A percentile compares a stretch with the other conserved stretches of the same genome.
Evolutionary conservation across 176 grass and related monocot genomes (phyloP).

Genomic region (Aegilops umbellulata): DNA sequence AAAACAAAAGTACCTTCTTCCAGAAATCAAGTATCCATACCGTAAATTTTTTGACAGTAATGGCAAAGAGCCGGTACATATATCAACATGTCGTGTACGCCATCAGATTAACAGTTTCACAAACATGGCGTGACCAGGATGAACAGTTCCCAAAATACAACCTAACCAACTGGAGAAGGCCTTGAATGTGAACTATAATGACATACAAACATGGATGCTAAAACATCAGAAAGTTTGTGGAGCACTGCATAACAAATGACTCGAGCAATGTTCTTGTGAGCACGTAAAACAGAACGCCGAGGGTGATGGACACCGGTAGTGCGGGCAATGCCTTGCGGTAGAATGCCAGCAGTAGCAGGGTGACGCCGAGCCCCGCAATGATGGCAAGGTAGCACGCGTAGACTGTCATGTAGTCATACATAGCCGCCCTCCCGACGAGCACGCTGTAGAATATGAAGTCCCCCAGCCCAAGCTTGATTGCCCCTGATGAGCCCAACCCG

Average conservation of each 20-base stretch:
- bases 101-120: constrained; percentile 8
- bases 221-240: constrained; percentile 82
- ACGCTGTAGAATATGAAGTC: constrained; percentile 99
- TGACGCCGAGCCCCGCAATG: constrained; percentile 67
- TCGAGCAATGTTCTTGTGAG: constrained; percentile 74
- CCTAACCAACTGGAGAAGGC: not conserved
- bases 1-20: not conserved
- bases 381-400: constrained; percentile 76
- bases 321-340: constrained; percentile 61
- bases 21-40: too few species aligned
- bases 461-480: constrained; percentile 90
- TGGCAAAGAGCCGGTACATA: not conserved
- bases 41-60: not conserved
- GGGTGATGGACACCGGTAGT: constrained; percentile 54
- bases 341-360: constrained; percentile 47
- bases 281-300: constrained; percentile 79
- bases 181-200: not conserved
- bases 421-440: constrained; percentile 78
- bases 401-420: constrained; percentile 93
- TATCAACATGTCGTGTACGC: not conserved
- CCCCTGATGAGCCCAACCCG: constrained; percentile 68
- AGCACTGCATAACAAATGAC: constrained; percentile 65
- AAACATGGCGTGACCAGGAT: not conserved
- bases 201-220: constrained; percentile 45
- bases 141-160: constrained; percentile 5